Conservation (phyloP, 306 rosid species). For the Pachyrhizus erosus region DNA sequence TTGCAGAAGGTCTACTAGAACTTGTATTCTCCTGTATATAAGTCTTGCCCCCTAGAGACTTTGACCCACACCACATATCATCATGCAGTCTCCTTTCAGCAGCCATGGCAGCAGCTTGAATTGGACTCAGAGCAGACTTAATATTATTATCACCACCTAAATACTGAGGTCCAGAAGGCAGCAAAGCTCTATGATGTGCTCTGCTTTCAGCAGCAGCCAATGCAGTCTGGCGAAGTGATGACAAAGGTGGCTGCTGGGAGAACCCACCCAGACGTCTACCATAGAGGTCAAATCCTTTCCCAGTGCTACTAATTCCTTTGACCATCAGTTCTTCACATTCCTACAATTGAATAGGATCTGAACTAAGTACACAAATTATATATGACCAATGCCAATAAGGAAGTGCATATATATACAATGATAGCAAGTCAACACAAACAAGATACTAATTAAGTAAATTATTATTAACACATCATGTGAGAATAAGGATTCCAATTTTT, state of each 20-base stretch:
- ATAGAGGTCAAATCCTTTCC: constrained; percentile 58
- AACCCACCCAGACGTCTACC: constrained; percentile 67
- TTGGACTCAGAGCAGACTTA: constrained; percentile 60
- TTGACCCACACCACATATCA: constrained; percentile 74
- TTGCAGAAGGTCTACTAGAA: constrained; percentile 43
- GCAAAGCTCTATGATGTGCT: constrained; percentile 51
- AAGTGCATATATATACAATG: neutral
- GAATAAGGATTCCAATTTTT: neutral
- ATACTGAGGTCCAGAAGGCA: constrained; percentile 65
- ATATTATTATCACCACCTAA: constrained; percentile 62
- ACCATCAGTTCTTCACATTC: constrained; percentile 66
- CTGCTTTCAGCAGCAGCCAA: constrained; percentile 66
- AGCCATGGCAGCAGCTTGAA: constrained; percentile 76
- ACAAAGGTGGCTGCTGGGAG: constrained; percentile 48
- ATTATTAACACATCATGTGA: neutral
- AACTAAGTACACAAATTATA: constrained; percentile 11
- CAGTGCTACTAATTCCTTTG: constrained; percentile 59
- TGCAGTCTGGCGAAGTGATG: constrained; percentile 53
- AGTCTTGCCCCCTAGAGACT: constrained; percentile 39
- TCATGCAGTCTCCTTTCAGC: constrained; percentile 71
- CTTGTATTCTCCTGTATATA: constrained; percentile 31
- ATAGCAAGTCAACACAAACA: neutral
- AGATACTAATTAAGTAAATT: neutral
- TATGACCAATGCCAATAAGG: constrained; percentile 3
- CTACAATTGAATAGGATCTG: constrained; percentile 44